Percentiles rank a stretch among this genome's conserved stretches.
phyloP scores from a whole-genome alignment of 306 rosid genomes.

The Mucuna pruriens region DNA sequence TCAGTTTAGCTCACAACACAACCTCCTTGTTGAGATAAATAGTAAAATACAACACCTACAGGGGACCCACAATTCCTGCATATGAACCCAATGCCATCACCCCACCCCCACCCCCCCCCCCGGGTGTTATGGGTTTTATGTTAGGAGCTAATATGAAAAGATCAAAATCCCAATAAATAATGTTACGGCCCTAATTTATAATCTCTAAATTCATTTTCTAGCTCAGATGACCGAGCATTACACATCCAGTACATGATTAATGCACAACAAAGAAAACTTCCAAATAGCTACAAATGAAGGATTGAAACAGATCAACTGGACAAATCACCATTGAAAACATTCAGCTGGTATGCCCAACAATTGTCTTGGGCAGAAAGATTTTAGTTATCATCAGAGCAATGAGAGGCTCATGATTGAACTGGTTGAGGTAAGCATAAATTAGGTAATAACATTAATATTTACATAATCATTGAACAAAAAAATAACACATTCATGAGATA shows the following conservation, averaged over 20 bases:
- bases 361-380: slow-evolving; percentile 15
- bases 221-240: not conserved
- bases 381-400: slow-evolving; percentile 8
- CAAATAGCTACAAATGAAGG: slow-evolving; percentile 14
- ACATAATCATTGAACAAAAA: not conserved
- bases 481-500: not conserved
- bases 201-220: slow-evolving; percentile 1
- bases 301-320: slow-evolving; percentile 15
- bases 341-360: not conserved
- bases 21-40: not conserved
- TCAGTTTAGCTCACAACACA: slow-evolving; percentile 25
- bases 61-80: slow-evolving; percentile 1
- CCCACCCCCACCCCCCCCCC: no score
- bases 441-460: not conserved
- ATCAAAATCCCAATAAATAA: slow-evolving; percentile 5
- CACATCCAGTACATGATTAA: not conserved
- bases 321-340: slow-evolving; percentile 15
- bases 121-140: not conserved
- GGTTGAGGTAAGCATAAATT: not conserved
- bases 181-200: slow-evolving; percentile 2
- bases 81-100: not conserved
- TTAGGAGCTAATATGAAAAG: not conserved
- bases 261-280: slow-evolving; percentile 11
- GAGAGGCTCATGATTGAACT: slow-evolving; percentile 5
- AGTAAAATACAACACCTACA: not conserved